Conservation (phyloP, 2,329 filamentous ascomycete genomes). For the Fusarium domesticum region DNA sequence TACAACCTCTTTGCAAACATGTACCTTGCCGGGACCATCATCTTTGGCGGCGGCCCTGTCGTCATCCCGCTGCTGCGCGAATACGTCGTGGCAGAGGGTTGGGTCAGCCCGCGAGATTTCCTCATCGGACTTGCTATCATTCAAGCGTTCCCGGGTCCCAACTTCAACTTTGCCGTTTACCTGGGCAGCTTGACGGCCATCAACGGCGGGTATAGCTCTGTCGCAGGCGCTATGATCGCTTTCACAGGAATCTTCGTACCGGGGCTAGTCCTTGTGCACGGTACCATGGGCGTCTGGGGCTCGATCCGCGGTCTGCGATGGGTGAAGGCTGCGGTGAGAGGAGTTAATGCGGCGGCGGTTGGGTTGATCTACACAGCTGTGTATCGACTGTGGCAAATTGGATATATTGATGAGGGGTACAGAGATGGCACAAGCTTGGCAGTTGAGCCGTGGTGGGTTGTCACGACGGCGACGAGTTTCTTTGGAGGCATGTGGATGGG, state of each 20-base stretch:
- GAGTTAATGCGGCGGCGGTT: slow-evolving; percentile 58
- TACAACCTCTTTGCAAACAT: slow-evolving; percentile 68
- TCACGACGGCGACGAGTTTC: slow-evolving; percentile 55
- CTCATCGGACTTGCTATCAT: slow-evolving; percentile 69
- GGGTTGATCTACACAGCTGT: slow-evolving; percentile 63
- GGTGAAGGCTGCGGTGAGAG: slow-evolving; percentile 50
- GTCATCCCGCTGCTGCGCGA: slow-evolving; percentile 62
- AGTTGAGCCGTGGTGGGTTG: slow-evolving; percentile 62
- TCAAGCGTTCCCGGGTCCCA: slow-evolving; percentile 60
- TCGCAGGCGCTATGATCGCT: slow-evolving; percentile 49
- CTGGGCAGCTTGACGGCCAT: slow-evolving; percentile 50
- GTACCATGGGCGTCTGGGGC: slow-evolving; percentile 55
- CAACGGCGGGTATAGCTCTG: slow-evolving; percentile 35
- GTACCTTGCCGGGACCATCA: slow-evolving; percentile 69
- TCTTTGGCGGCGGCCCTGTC: slow-evolving; percentile 63
- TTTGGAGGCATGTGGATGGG: slow-evolving; percentile 36
- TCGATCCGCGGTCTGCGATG: slow-evolving; percentile 43
- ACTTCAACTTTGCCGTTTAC: slow-evolving; percentile 55
- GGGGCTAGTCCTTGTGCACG: slow-evolving; percentile 47
- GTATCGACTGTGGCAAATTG: slow-evolving; percentile 61
- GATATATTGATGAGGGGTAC: slow-evolving; percentile 51
- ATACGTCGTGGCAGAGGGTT: slow-evolving; percentile 64
- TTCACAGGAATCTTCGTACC: slow-evolving; percentile 53
- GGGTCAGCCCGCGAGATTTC: slow-evolving; percentile 69
- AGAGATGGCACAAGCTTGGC: slow-evolving; percentile 51